Evolutionary conservation across 148 eudicot genomes (phyloP), one percentile per base, ranked within the genome.

Genomic region (Heliosperma pusillum): DNA sequence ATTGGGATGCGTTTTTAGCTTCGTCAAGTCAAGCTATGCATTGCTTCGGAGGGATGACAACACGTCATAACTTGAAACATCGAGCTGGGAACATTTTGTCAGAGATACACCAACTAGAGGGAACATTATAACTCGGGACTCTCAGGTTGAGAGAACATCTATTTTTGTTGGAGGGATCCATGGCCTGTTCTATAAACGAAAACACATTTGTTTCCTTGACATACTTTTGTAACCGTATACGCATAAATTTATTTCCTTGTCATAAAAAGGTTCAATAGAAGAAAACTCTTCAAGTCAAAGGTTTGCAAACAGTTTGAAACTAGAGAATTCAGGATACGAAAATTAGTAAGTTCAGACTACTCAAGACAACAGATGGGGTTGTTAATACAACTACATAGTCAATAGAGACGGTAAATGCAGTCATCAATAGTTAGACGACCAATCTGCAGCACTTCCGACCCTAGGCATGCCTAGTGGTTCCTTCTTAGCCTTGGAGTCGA

Each of bases 371-470:
- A 21, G 24, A 66, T 36, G 50, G 61, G 63, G 17, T 56, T 53
- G 5, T n/a, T n/a, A 33, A 72, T 36, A 72, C 40, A 72, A 30
- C 26, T 33, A 44, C 47, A 36, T 30, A 50, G 25, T 33, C 50
- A 26, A 24, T 61, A 61, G 26, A 24, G 40, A 36, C 61, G 6
- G 45, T 20, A 15, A 72, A 56, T 5, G 47, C 74, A 52, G 56
- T n/a, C 52, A 66, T 83, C 74, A 92, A 74, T 87, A 87, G 81
- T 88, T 74, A 57, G 90, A 85, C 20, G 97, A 89, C 90, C 93
- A 93, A 60, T 93, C 84, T 7, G 96, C 96, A 76, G 92, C 89
- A 79, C 97, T 93, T 77, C 93, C 96, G 73, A 86, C 93, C 82
- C 96, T 85, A 0, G 96, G 90, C 84, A 93, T 89, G 57, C 91